phyloP scores from a whole-genome alignment of 371 early-diverging fungal species.

The Globomyces sp. region DNA sequence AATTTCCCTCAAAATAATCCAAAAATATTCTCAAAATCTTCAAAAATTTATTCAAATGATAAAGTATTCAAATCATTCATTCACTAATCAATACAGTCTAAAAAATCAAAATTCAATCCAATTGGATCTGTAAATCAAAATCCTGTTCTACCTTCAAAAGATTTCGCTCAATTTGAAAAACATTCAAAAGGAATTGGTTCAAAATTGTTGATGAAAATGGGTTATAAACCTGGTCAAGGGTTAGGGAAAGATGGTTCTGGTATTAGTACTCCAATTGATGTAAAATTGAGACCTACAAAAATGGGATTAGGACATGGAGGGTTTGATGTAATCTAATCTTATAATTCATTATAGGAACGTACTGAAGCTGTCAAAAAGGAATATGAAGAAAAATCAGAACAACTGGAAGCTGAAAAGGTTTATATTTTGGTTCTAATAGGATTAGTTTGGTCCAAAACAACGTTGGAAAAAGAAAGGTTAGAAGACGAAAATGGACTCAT shows the following conservation, averaged over 20 bases:
- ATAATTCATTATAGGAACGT: constrained; percentile 27
- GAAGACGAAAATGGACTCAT: constrained; percentile 8
- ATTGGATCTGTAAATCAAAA: background rate
- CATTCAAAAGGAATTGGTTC: constrained; percentile 71
- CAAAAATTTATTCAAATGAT: background rate
- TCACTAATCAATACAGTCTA: background rate
- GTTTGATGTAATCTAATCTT: constrained; percentile 50
- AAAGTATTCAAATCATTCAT: too few relatives aligned
- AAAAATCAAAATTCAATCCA: background rate
- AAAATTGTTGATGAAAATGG: constrained; percentile 82
- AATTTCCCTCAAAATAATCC: background rate
- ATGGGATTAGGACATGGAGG: constrained; percentile 81
- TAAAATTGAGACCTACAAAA: constrained; percentile 72
- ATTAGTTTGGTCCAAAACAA: constrained; percentile 10
- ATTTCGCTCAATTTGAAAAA: constrained; percentile 77
- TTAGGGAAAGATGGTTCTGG: constrained; percentile 80
- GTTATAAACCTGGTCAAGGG: constrained; percentile 79
- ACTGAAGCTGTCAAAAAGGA: constrained; percentile 42
- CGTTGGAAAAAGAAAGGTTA: constrained; percentile 25
- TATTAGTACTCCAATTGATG: constrained; percentile 85
- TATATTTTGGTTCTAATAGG: too few relatives aligned
- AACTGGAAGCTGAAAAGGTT: constrained; percentile 44
- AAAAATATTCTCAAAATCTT: background rate
- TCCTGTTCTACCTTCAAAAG: constrained; percentile 42
- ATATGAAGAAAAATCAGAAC: constrained; percentile 27